These are phyloP conservation scores for Falciphora oryzae DNA, from an alignment of 2,329 filamentous ascomycete genomes.

Conservation along the genomic window DNA sequence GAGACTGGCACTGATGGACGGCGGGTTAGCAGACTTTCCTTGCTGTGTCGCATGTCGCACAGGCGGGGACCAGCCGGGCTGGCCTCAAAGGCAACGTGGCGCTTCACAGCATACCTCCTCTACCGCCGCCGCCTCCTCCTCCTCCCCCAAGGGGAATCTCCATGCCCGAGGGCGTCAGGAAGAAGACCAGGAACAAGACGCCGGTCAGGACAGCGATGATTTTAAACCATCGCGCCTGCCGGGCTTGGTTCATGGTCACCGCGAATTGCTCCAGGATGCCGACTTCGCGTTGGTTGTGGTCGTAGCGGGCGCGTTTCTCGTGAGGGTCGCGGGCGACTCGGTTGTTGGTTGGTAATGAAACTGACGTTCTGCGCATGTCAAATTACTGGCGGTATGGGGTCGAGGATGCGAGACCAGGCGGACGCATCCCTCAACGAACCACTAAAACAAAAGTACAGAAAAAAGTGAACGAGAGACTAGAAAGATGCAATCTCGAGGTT, in stretches of 20 bases:
- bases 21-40: not conserved
- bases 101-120: conserved; percentile 28
- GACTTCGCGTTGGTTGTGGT: conserved; percentile 37
- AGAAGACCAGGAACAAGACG: conserved; percentile 58
- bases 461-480: not conserved
- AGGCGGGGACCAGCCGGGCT: not conserved
- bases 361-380: conserved; percentile 59
- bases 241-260: conserved; percentile 57
- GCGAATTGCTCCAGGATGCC: conserved; percentile 48
- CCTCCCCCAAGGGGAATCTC: conserved; percentile 24
- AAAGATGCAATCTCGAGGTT: not conserved
- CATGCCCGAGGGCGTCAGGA: conserved; percentile 53
- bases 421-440: conserved; percentile 7
- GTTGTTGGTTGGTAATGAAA: conserved; percentile 58
- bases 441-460: not conserved
- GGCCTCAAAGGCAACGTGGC: not conserved
- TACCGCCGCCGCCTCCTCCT: too few relatives aligned
- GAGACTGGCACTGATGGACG: not conserved
- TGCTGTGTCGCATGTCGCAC: not conserved
- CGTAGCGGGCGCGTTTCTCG: conserved; percentile 61
- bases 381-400: conserved; percentile 6
- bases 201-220: conserved; percentile 56
- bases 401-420: conserved; percentile 6
- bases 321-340: conserved; percentile 49
- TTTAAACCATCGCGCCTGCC: conserved; percentile 61